phyloP scores from a whole-genome alignment of 2,329 filamentous ascomycete species.

The Fusarium scirpi region DNA sequence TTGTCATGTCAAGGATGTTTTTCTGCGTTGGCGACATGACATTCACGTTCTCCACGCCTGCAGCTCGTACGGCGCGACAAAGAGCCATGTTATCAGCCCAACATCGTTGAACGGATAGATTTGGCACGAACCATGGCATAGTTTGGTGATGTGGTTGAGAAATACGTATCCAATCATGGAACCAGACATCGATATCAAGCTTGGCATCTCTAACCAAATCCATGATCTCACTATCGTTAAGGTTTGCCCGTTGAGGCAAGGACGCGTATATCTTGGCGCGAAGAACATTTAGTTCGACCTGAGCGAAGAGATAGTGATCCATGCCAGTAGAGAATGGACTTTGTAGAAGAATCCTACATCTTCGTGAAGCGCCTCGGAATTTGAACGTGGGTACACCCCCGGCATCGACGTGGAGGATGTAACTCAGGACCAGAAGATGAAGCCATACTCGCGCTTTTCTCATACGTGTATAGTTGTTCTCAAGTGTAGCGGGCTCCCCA shows the following conservation, averaged over 20 bases:
- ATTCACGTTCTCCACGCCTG: slow-evolving; percentile 20
- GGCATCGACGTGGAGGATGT: slow-evolving; percentile 19
- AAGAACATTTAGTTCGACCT: slow-evolving; percentile 17
- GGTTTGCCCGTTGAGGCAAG: background rate
- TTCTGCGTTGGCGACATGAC: slow-evolving; percentile 15
- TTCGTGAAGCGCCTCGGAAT: slow-evolving; percentile 14
- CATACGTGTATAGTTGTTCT: background rate
- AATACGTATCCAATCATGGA: slow-evolving; percentile 20
- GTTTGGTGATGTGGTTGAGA: background rate
- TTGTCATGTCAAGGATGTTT: slow-evolving; percentile 10
- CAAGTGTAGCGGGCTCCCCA: accelerated
- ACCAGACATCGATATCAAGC: slow-evolving; percentile 25
- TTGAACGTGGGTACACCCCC: slow-evolving; percentile 19
- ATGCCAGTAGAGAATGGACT: slow-evolving; percentile 6
- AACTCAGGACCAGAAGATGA: slow-evolving; percentile 8
- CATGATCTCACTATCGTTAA: slow-evolving; percentile 9
- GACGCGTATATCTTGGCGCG: slow-evolving; percentile 24
- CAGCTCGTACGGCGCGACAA: slow-evolving; percentile 12
- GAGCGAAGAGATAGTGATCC: slow-evolving; percentile 23
- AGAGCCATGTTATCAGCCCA: slow-evolving; percentile 30
- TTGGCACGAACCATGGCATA: slow-evolving; percentile 25
- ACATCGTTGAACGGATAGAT: slow-evolving; percentile 8
- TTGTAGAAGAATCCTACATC: slow-evolving; percentile 14
- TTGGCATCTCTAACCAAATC: slow-evolving; percentile 18
- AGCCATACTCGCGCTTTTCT: slow-evolving; percentile 20